Evolutionary conservation across 768 basidiomycete genomes (phyloP), one percentile per base, ranked within the genome.

Genomic region (Dacryopinax spathularia): DNA sequence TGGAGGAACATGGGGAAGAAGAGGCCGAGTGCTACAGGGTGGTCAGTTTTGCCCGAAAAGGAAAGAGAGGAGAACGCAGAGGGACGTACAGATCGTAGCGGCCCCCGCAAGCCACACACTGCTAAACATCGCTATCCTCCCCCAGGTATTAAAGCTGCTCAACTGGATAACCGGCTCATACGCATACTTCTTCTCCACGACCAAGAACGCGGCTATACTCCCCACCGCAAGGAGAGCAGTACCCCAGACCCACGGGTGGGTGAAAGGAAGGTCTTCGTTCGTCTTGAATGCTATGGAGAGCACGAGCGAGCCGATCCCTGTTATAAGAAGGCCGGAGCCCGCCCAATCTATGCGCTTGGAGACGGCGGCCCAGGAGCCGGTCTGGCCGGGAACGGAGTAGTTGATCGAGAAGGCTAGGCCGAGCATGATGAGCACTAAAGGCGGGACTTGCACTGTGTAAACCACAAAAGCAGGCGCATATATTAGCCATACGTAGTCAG

Each of bases 1-100:
- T 56, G 48, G 48, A 56, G 48, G 22, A 56, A 29, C 48, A 56
- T 56, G 48, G 48, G 48, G 48, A 56, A 56, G 48, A 56, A 56
- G 13, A 56, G 48, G 29, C 48, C 48, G 10, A 56, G 48, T 6
- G 48, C 48, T 56, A 29, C 48, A 29, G 36, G 36, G 12, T 10
- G 36, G 10, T 37, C 36, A n/a, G 36, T 10, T 15, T 44, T 20
- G 6, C 9, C 13, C 13, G 12, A 44, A 22, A 44, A 22, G 43
- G 43, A 44, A 22, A 20, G n/a, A n/a, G n/a, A n/a, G n/a, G n/a
- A n/a, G n/a, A n/a, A n/a, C n/a, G n/a, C n/a, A 56, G 25, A 7
- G 5, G 5, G 5, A 29, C 48, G 29, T 56, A 56, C 48, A 56
- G 48, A 56, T 56, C 13, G 18, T 56, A 3, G 48, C 48, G 7